Evolutionary conservation across 257 asterid species (phyloP).

Genomic region (Thymus quinquecostatus): DNA sequence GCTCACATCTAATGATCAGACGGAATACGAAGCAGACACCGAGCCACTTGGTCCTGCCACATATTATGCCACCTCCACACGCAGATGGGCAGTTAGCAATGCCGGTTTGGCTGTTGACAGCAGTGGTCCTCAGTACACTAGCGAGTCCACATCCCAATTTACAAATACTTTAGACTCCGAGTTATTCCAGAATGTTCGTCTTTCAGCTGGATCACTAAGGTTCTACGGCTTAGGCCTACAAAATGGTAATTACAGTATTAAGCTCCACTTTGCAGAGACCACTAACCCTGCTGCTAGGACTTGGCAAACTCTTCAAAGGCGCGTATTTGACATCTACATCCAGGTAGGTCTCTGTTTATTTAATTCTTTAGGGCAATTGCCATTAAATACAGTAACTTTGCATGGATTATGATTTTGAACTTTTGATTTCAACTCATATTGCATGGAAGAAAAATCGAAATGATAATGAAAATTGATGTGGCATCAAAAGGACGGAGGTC

Average conservation of each 20-base stretch:
- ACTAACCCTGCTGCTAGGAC: slow-evolving; percentile 39
- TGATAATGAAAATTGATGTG: too few relatives aligned
- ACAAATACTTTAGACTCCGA: slow-evolving; percentile 65
- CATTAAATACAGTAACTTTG: too few relatives aligned
- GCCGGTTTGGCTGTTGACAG: slow-evolving; percentile 53
- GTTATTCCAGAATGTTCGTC: slow-evolving; percentile 61
- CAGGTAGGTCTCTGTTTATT: slow-evolving; percentile 54
- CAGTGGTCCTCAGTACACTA: slow-evolving; percentile 35
- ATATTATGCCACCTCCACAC: slow-evolving; percentile 38
- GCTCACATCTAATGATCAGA: slow-evolving; percentile 43
- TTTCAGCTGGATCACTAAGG: slow-evolving; percentile 83
- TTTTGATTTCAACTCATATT: too few relatives aligned
- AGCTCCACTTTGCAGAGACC: slow-evolving; percentile 70
- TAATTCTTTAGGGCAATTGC: too few relatives aligned
- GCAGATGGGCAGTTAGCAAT: slow-evolving; percentile 84
- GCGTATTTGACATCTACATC: slow-evolving; percentile 72
- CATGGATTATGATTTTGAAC: not conserved
- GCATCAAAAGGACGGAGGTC: too few relatives aligned
- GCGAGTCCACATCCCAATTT: slow-evolving; percentile 42
- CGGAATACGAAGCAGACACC: slow-evolving; percentile 52
- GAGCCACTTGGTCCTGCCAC: slow-evolving; percentile 78
- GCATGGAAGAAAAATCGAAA: too few relatives aligned
- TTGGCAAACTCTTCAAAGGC: slow-evolving; percentile 74
- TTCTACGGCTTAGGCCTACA: slow-evolving; percentile 82
- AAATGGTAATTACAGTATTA: slow-evolving; percentile 78